Evolutionary conservation across 2,329 filamentous ascomycete genomes (phyloP), one percentile per base, ranked within the genome.

Genomic region (Clarireedia homoeocarpa): DNA sequence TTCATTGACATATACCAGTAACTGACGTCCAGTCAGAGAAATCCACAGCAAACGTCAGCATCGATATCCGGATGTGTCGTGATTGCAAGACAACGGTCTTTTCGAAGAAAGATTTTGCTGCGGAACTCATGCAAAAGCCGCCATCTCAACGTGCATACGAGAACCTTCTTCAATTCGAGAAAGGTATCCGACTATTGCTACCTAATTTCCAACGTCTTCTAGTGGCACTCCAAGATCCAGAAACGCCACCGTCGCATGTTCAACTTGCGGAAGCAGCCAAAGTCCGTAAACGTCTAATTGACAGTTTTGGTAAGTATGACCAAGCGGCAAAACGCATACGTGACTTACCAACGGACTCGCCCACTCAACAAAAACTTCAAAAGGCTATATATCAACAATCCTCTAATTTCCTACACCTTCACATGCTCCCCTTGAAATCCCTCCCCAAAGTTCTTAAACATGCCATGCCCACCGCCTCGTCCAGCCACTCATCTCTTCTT

Each of bases 11-110:
- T 57, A 66, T 58, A 58, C 49, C 55, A 61, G 55, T 61, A 59
- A 69, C 71, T 74, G 62, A 67, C 71, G 48, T 69, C 67, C 24
- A 65, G 71, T 68, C 72, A 69, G 66, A 82, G 62, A 79, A 80
- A 64, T 61, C 70, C 63, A 60, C 77, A 68, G 73, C 73, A 14
- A 80, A 46, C 15, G 70, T 95, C 44, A 84, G 82, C 53, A 73
- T 97, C 45, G 89, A 96, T 67, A 76, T 99, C 15, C 84, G 94
- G 44, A 92, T 99, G 81, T 99, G 94, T 71, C 88, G 86, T 65
- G 90, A 95, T 56, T 99, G 94, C 74, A 90, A 80, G 62, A 73
- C 79, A 34, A 88, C 82, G 0, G 71, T 89, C 20, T 89, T 89
- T 70, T 80, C 81, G 65, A 82, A 81, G 63, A 78, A 80, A 58